phyloP scores from a whole-genome alignment of 2,329 filamentous ascomycete genomes.

The Claviceps arundinis region DNA sequence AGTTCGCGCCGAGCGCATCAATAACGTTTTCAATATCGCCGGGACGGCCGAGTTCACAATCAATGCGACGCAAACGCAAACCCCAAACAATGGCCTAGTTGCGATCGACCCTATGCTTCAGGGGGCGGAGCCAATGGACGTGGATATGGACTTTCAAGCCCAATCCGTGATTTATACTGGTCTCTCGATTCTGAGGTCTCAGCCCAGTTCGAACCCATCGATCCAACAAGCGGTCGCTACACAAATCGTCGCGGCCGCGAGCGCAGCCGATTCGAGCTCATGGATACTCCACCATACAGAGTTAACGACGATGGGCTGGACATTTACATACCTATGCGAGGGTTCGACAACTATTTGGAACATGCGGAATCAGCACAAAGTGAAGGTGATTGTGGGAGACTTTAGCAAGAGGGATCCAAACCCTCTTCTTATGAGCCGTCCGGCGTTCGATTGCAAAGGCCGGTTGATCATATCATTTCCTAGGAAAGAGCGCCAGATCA shows the following conservation, averaged over 20 bases:
- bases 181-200: conserved; percentile 33
- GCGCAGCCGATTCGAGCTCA: conserved; percentile 31
- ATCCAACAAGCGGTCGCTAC: conserved; percentile 37
- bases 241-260: conserved; percentile 31
- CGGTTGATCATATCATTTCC: conserved; percentile 36
- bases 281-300: conserved; percentile 35
- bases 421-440: conserved; percentile 30
- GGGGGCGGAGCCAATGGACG: conserved; percentile 12
- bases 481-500: conserved; percentile 31
- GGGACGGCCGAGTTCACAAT: conserved; percentile 31
- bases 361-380: conserved; percentile 29
- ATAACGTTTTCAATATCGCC: conserved; percentile 32
- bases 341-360: conserved; percentile 39
- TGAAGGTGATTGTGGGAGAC: conserved; percentile 30
- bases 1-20: conserved; percentile 36
- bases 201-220: conserved; percentile 33
- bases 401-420: conserved; percentile 36
- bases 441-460: conserved; percentile 47
- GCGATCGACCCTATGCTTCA: conserved; percentile 22
- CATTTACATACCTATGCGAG: conserved; percentile 39
- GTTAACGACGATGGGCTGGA: conserved; percentile 35
- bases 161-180: conserved; percentile 28
- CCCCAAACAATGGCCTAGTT: conserved; percentile 16
- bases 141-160: conserved; percentile 4
- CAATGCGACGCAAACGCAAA: conserved; percentile 23